phyloP scores from a whole-genome alignment of 1,284 basidiomycete genomes.

The Rhizoctonia solani region DNA sequence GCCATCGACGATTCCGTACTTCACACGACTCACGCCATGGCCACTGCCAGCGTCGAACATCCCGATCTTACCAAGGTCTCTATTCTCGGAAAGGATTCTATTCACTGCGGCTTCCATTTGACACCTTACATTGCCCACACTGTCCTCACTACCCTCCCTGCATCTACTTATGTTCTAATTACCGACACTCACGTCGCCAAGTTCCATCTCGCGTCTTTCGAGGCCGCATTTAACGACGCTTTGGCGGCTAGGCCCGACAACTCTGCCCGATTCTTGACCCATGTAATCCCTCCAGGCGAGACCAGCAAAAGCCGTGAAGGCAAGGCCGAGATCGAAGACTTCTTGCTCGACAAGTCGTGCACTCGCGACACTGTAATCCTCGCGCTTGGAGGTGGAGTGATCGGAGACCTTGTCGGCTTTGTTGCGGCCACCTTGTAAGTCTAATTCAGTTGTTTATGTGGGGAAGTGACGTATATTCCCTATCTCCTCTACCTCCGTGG shows the following conservation, averaged over 20 bases:
- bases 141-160: constrained; percentile 72
- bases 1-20: not conserved
- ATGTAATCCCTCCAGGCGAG: constrained; percentile 89
- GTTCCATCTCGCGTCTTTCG: constrained; percentile 73
- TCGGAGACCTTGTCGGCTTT: constrained; percentile 95
- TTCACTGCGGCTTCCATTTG: constrained; percentile 92
- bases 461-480: not conserved
- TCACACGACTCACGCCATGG: constrained; percentile 27
- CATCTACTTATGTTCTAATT: constrained; percentile 90
- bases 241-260: constrained; percentile 44
- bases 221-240: constrained; percentile 64
- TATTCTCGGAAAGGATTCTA: constrained; percentile 85
- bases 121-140: constrained; percentile 83
- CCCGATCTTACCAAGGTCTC: constrained; percentile 58
- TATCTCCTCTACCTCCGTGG: not conserved
- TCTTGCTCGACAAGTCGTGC: constrained; percentile 83
- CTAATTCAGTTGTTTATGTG: not conserved
- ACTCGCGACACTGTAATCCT: constrained; percentile 93
- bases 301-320: constrained; percentile 88
- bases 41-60: constrained; percentile 28
- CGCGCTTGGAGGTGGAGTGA: constrained; percentile 94
- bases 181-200: constrained; percentile 89
- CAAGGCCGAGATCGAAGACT: constrained; percentile 95
- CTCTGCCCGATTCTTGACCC: constrained; percentile 73
- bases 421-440: constrained; percentile 97